These are phyloP conservation scores for Pholiota microspora DNA, from an alignment of 768 basidiomycete genomes.

Conservation along the genomic window DNA sequence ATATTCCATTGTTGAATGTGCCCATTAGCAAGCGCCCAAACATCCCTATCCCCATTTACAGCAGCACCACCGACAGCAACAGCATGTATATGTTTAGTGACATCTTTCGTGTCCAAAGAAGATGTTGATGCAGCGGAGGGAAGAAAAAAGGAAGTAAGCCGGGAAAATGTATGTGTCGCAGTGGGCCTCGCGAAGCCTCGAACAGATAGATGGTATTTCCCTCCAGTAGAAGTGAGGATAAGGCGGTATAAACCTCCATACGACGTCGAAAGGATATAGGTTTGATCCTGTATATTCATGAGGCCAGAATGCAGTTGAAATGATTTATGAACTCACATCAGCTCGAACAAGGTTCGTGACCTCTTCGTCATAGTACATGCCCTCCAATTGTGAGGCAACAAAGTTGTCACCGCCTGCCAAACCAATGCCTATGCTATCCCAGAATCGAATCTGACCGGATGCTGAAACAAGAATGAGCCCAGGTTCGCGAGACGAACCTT, in stretches of 20 bases:
- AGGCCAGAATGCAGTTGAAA: neutral
- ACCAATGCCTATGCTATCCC: constrained; percentile 85
- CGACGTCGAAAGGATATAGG: constrained; percentile 69
- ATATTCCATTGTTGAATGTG: constrained; percentile 71
- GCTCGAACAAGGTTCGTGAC: constrained; percentile 67
- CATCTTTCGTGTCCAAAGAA: constrained; percentile 35
- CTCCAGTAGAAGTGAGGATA: constrained; percentile 62
- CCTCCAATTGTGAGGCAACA: constrained; percentile 45
- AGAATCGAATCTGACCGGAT: constrained; percentile 75
- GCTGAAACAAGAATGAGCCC: constrained; percentile 79
- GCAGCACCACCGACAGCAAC: constrained; percentile 50
- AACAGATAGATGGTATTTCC: constrained; percentile 58
- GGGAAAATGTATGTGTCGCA: constrained; percentile 39
- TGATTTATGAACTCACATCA: constrained; percentile 43
- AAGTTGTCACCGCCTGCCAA: constrained; percentile 77
- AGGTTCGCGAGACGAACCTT: constrained; percentile 71
- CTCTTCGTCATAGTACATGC: constrained; percentile 51
- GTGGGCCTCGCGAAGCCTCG: constrained; percentile 61
- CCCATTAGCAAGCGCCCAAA: constrained; percentile 71
- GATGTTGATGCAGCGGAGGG: constrained; percentile 38
- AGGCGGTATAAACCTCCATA: constrained; percentile 65
- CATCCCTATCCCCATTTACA: constrained; percentile 43
- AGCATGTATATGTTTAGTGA: constrained; percentile 63
- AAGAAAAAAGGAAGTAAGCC: constrained; percentile 41
- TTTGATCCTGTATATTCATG: constrained; percentile 45